Percentiles rank a stretch among this genome's conserved stretches.
Evolutionary conservation across 192 early-diverging fungal species (phyloP).

Genomic region (Backusella mclennaniae): DNA sequence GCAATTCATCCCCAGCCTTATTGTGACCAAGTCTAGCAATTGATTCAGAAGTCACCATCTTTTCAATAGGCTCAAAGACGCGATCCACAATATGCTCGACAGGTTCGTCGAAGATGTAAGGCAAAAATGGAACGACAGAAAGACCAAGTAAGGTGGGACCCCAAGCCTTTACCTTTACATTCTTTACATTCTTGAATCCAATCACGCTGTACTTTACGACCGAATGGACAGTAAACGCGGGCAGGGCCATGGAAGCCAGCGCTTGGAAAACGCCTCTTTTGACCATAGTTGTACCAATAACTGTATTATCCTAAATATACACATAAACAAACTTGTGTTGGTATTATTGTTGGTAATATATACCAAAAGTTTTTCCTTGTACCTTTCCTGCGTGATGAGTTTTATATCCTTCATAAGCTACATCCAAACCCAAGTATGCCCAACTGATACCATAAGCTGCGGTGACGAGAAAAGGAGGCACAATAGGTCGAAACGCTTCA

Average conservation of each 20-base stretch:
- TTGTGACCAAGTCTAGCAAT: slow-evolving; percentile 20
- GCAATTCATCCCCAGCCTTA: background rate
- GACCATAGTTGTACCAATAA: slow-evolving; percentile 45
- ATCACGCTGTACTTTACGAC: slow-evolving; percentile 60
- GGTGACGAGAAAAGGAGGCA: slow-evolving; percentile 49
- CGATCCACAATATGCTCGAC: slow-evolving; percentile 58
- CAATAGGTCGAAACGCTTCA: slow-evolving; percentile 67
- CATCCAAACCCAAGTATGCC: slow-evolving; percentile 61
- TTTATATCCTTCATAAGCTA: slow-evolving; percentile 62
- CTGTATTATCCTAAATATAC: slow-evolving; percentile 25
- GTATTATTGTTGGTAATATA: background rate
- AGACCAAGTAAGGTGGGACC: slow-evolving; percentile 62
- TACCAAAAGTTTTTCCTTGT: background rate
- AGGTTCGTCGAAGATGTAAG: slow-evolving; percentile 64
- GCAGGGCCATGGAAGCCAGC: slow-evolving; percentile 57
- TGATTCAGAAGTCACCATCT: slow-evolving; percentile 27
- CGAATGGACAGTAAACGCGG: slow-evolving; percentile 64
- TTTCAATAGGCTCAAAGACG: slow-evolving; percentile 51
- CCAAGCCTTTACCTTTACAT: slow-evolving; percentile 42
- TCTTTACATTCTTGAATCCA: slow-evolving; percentile 37
- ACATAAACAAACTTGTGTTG: background rate
- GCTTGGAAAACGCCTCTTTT: slow-evolving; percentile 64
- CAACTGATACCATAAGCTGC: slow-evolving; percentile 61
- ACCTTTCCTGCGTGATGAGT: slow-evolving; percentile 45
- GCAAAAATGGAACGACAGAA: slow-evolving; percentile 58